Evolutionary conservation across 1,284 basidiomycete species (phyloP).

Genomic region (Cutaneotrichosporon curvatum): DNA sequence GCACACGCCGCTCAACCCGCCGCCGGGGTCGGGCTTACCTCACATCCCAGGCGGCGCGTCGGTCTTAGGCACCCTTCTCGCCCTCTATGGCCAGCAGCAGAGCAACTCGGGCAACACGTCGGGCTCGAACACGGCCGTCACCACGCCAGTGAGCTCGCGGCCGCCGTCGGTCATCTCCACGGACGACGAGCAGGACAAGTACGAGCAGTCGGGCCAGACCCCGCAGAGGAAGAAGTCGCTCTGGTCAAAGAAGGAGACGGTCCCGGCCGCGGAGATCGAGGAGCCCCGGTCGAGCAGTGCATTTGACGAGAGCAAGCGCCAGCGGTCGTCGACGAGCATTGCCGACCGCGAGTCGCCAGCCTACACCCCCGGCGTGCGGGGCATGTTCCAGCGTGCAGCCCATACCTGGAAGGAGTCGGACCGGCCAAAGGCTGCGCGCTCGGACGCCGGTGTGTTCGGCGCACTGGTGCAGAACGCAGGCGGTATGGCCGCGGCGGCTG

Average conservation of each 20-base stretch:
- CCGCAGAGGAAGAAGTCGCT: slow-evolving; percentile 8
- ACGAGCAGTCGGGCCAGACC: slow-evolving; percentile 16
- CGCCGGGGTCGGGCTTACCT: slow-evolving; percentile 1
- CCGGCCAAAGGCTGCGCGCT: slow-evolving; percentile 53
- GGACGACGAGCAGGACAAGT: slow-evolving; percentile 7
- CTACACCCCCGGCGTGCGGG: slow-evolving; percentile 12
- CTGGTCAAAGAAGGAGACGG: background rate
- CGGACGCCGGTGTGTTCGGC: slow-evolving; percentile 62
- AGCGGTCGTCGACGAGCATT: slow-evolving; percentile 4
- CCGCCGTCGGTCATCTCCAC: slow-evolving; percentile 20
- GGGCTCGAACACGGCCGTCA: background rate
- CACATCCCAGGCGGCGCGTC: slow-evolving; percentile 34
- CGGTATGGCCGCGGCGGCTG: slow-evolving; percentile 56
- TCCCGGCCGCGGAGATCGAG: background rate
- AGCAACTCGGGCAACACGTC: slow-evolving; percentile 8
- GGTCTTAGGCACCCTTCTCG: slow-evolving; percentile 39
- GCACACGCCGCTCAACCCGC: slow-evolving; percentile 8
- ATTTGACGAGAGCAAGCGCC: slow-evolving; percentile 2
- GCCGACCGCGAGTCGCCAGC: slow-evolving; percentile 4
- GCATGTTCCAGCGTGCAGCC: slow-evolving; percentile 16
- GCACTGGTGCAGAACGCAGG: slow-evolving; percentile 66
- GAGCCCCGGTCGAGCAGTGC: background rate
- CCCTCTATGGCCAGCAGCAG: slow-evolving; percentile 37
- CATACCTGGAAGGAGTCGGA: slow-evolving; percentile 27
- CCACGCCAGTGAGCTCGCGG: slow-evolving; percentile 37